Evolutionary conservation across 257 asterid species (phyloP).

Genomic region (Solanum neorickii): DNA sequence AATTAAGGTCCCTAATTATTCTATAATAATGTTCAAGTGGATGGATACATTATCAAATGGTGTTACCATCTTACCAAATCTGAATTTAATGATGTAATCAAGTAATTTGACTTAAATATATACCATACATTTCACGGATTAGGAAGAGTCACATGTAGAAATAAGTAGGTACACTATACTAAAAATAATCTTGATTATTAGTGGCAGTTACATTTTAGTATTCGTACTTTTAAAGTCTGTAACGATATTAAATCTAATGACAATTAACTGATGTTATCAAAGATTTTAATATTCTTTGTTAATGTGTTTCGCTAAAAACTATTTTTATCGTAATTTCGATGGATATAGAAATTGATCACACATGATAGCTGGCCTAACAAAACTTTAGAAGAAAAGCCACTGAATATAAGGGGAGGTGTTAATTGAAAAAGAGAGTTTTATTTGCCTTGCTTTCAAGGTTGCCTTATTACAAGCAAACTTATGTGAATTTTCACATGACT

Average conservation of each 20-base stretch:
- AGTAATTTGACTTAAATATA: background rate
- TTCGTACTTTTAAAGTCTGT: no score
- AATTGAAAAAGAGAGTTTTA: background rate
- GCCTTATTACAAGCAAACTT: conserved; percentile 1
- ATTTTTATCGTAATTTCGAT: background rate
- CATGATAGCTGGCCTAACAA: conserved; percentile 6
- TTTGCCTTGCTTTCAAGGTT: conserved; percentile 16
- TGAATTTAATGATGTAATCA: background rate
- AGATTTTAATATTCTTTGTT: no score
- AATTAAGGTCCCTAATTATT: background rate
- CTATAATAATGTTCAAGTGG: background rate
- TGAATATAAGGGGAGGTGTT: background rate
- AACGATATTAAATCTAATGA: background rate
- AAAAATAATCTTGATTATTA: no score
- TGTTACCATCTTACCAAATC: background rate
- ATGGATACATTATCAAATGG: background rate
- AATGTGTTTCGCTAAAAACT: background rate
- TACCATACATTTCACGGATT: background rate
- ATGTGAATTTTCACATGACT: conserved; percentile 27
- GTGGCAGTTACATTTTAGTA: no score
- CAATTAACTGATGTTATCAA: no score
- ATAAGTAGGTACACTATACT: background rate
- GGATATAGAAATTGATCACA: conserved; percentile 4
- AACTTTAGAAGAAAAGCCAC: conserved; percentile 5
- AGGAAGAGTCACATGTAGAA: background rate